Base-by-base conservation (phyloP, 345 rosid genomes). In the Cardamine chenopodiifolia region DNA sequence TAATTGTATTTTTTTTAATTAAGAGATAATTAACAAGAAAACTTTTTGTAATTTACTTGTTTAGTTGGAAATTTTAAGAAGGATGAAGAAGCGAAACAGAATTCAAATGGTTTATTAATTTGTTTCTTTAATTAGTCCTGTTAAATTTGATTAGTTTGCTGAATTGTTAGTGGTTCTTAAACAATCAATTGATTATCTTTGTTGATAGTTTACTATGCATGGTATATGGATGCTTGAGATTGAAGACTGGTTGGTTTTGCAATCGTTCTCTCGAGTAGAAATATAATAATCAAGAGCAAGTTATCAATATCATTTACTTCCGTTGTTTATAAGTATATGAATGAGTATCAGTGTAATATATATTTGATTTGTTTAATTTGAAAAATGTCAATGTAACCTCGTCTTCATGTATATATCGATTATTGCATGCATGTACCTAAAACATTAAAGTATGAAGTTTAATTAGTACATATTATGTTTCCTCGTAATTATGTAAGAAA, bases 201-300 rank as follows among this genome's bases (percentile, higher is more conserved):
- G 18, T 42, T 26, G 53, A 19, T 63, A 29, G 32, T 62, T 14
- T 62, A 5, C 10, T 28, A 15, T 72, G 29, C 7, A 7, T 28
- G 0, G 19, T 28, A 28, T 11, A 54, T 40, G 58, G 47, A 54
- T 76, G 75, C 71, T 76, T 76, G 2, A 70, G 75, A 47, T 62
- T 70, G 54, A 70, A 70, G 80, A 63, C n/a, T 76, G 20, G 23
- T 62, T 70, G 25, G 75, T 54, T 76, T 23, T 17, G 35, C 66
- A 34, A 44, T 76, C 71, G 15, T 42, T 53, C 2, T 32, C 79
- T 68, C 23, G 37, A 35, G 40, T 20, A 50, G 10, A 25, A 20
- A 32, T 52, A 28, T 35, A 39, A 35, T 23, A 31, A 19, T 56
- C 22, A 20, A 29, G 4, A 26, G 17, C 37, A 17, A 74, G 35